Percentiles rank a stretch among this genome's conserved stretches.
These are phyloP conservation scores for Hyaloscypha hepaticicola DNA, from an alignment of 495 filamentous ascomycete genomes.

Conservation along the genomic window DNA sequence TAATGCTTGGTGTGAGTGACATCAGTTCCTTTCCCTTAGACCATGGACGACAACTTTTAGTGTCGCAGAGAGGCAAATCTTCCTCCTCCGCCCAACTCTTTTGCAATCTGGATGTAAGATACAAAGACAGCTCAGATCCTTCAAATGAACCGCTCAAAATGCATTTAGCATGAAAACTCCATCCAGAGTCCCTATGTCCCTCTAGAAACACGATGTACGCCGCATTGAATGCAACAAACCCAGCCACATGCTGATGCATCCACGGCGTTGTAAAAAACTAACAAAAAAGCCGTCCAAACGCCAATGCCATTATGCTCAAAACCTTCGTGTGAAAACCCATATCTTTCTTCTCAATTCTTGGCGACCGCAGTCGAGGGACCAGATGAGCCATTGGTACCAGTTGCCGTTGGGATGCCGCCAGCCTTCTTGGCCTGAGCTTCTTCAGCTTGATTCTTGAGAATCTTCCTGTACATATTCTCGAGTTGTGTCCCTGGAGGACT, in stretches of 20 bases:
- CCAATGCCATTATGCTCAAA: slow-evolving; percentile 20
- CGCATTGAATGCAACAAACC: slow-evolving; percentile 9
- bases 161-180: background rate
- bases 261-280: background rate
- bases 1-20: background rate
- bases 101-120: background rate
- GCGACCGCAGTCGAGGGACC: slow-evolving; percentile 3
- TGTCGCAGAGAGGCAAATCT: background rate
- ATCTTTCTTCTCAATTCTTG: background rate
- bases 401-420: background rate
- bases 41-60: background rate
- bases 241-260: slow-evolving; percentile 5
- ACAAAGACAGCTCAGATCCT: background rate
- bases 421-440: background rate
- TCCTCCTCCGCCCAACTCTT: background rate
- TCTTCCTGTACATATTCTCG: slow-evolving; percentile 46
- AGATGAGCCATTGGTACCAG: slow-evolving; percentile 11
- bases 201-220: background rate
- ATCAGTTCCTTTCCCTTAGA: background rate
- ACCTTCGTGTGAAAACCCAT: background rate
- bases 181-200: background rate
- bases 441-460: slow-evolving; percentile 29
- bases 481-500: slow-evolving; percentile 39
- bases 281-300: slow-evolving; percentile 5
- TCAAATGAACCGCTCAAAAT: background rate